Base-by-base conservation (phyloP, 2,329 filamentous ascomycete species). In the Fusarium nisikadoi region DNA sequence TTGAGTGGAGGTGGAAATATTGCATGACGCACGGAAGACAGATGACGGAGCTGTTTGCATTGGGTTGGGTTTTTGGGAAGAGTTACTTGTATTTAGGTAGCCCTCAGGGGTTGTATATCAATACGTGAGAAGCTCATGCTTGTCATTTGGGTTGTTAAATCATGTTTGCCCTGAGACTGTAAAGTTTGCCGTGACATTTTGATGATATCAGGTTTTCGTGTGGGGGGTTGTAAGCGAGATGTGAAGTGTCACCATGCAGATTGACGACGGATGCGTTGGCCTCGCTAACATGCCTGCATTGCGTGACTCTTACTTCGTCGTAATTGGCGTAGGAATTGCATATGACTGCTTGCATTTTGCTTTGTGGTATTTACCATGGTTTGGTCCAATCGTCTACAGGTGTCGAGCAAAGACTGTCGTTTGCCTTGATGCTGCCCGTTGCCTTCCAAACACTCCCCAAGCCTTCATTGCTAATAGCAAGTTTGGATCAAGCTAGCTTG, bases 21-120 rank as follows among this genome's bases (percentile, higher is more conserved):
- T 70, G 70, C 65, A 72, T 70, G 65, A 70, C 52, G 61, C 65
- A 72, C 67, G 70, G 58, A 72, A 46, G 63, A 59, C 64, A 70
- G 65, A 68, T 52, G 53, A 70, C 56, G 69, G 65, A 72, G 69
- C 59, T 72, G 45, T 72, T 71, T 71, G 68, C 69, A 72, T 71
- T 65, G 49, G 53, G 59, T 42, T 35, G 29, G 53, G 29, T 11
- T 65, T 46, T 57, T 59, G 65, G 52, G 45, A 56, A 6, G 46
- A 23, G 23, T 42, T 33, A 17, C 50, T 38, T 62, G 45, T 36
- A 27, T 16, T 17, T 52, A 36, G 29, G 33, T 31, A 38, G 41
- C 29, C 53, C 39, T 29, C 10, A n/a, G 19, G 39, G 53, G 29
- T 33, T 35, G 53, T 63, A 63, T 35, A 60, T 39, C 50, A 66